Base-by-base conservation (phyloP, 371 early-diverging fungal species). In the Mucor lusitanicus region DNA sequence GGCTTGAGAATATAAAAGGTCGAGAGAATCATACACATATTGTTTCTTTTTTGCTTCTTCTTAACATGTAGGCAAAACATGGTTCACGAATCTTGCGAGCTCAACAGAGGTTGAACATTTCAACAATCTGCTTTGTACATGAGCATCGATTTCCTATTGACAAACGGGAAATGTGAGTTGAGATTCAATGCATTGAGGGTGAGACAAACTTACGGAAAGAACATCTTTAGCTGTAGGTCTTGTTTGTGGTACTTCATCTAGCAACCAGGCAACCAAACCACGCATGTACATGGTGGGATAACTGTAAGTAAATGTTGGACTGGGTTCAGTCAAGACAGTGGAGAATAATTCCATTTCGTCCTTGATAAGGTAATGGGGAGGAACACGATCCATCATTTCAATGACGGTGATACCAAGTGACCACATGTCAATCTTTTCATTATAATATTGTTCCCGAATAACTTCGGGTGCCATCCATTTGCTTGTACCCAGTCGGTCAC, bases 401-500 rank as follows among this genome's bases (percentile, higher is more conserved):
- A 83, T 83, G 30, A 81, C 67, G 11, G 81, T 79, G 59, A 83
- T 83, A 37, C 84, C 84, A 19, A 83, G 71, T 19, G 84, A 83
- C 84, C 84, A 83, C 76, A 83, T 71, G 65, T 83, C 84, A 65
- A 83, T 81, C 60, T 79, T 83, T 73, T 80, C 81, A 59, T 72
- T 71, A 44, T 83, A 83, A 27, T 67, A 70, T 55, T 77, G 64
- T 70, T 83, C 79, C 42, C 81, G 73, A 54, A 83, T 81, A 15
- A 83, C 84, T 70, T 83, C 84, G 25, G 84, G 84, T 12, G 84
- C 77, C 84, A 83, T 83, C 77, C 74, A 99, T 80, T 99, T 99
- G 72, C 95, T 82, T 3, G 99, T 99, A 25, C 99, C 99, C 78
- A 99, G 68, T 93, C 80, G 11, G 94, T 99, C 72, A 77, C 84